A percentile compares a stretch with the other conserved stretches of the same genome.
Conservation (phyloP, 1,284 basidiomycete genomes). For the Athelia psychrophila region DNA sequence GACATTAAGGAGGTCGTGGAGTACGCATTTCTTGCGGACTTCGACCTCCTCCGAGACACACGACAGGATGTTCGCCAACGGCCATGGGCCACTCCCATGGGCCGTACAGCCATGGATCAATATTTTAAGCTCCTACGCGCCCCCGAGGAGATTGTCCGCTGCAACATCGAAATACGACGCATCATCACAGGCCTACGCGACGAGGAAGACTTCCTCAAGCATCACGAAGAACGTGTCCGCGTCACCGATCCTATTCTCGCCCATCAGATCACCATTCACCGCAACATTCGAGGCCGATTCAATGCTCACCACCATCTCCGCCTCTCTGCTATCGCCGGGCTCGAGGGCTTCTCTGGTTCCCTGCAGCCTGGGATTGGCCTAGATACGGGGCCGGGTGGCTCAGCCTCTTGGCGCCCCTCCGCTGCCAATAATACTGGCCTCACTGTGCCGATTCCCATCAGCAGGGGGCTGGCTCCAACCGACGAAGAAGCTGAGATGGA, state of each 20-base stretch:
- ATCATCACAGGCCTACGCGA: constrained; percentile 23
- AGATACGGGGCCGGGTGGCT: no score
- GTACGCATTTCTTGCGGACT: constrained; percentile 23
- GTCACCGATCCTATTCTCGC: constrained; percentile 4
- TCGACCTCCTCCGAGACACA: constrained; percentile 22
- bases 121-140: constrained; percentile 22
- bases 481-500: no score
- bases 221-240: not conserved
- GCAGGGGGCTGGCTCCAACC: no score
- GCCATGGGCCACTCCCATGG: no score
- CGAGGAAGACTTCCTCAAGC: constrained; percentile 11
- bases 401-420: not conserved
- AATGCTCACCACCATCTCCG: constrained; percentile 2
- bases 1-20: constrained; percentile 16
- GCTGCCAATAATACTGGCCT: no score
- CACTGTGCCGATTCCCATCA: no score
- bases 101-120: no score
- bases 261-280: constrained; percentile 1
- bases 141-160: constrained; percentile 20
- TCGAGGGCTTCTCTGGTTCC: constrained; percentile 11
- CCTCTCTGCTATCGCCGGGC: not conserved
- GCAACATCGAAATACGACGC: constrained; percentile 21
- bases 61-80: constrained; percentile 19
- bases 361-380: no score
- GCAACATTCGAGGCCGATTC: constrained; percentile 4